Percentiles rank a stretch among this genome's conserved stretches.
Evolutionary conservation across 805 yeast species (phyloP).

Genomic region (Metschnikowia similis): DNA sequence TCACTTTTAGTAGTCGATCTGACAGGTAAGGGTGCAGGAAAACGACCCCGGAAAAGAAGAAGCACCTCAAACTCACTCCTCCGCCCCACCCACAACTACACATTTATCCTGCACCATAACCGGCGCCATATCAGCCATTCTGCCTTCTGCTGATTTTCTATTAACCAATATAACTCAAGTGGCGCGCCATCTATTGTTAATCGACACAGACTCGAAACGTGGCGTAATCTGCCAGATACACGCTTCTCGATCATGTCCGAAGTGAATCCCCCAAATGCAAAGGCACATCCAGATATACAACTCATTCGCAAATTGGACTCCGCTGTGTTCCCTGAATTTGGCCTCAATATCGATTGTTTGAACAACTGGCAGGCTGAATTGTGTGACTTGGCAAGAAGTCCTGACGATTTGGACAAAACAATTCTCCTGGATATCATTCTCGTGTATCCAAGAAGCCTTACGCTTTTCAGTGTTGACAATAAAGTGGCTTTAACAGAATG

Average conservation of each 20-base stretch:
- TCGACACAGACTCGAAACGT: neutral
- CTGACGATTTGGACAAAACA: conserved; percentile 15
- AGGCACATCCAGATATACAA: conserved; percentile 1
- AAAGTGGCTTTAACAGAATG: conserved; percentile 15
- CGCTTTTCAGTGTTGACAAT: conserved; percentile 4
- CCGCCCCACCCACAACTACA: neutral
- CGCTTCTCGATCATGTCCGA: neutral
- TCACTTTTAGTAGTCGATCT: neutral
- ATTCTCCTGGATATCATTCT: conserved; percentile 25
- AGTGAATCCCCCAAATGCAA: neutral
- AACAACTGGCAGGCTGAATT: conserved; percentile 36
- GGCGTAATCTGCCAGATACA: neutral
- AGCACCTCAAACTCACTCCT: neutral
- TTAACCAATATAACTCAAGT: neutral
- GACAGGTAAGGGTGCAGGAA: neutral
- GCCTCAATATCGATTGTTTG: conserved; percentile 26
- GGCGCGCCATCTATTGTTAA: neutral
- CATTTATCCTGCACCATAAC: neutral
- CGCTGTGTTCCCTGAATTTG: conserved; percentile 19
- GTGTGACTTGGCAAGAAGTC: conserved; percentile 21
- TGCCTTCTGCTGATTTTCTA: neutral
- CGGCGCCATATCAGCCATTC: too few species aligned
- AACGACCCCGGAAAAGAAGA: conserved; percentile 2
- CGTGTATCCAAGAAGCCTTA: conserved; percentile 11
- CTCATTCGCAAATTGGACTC: conserved; percentile 2